Evolutionary conservation across 73 alveolate genomes (phyloP), one percentile per base, ranked within the genome.

Genomic region (Tetrahymena borealis): DNA sequence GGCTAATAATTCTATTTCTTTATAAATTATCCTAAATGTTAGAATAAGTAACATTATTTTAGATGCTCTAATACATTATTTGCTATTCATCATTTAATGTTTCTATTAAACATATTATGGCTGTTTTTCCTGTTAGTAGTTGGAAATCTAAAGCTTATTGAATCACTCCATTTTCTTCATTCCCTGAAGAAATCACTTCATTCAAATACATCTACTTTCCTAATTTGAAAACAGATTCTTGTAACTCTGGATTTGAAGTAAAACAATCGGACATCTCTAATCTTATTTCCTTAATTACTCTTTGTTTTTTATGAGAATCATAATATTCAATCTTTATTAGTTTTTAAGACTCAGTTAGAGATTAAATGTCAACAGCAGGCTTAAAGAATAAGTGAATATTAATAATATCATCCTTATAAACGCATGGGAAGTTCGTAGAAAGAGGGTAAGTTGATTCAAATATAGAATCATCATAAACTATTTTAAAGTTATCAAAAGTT

Each of bases 391-490:
- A 78, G n/a, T 79, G 90, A n/a, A 35, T 31, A 10, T 33, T 79
- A 7, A 92, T 33, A 24, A 43, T 35, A n/a, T 78, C 38, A 92
- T 92, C 77, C 60, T 92, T 92, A n/a, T 37, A 78, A 1, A 92
- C 32, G 38, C 95, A 33, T 28, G 38, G 33, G 36, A 78, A 31
- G 13, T 38, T 40, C 24, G n/a, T 16, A 33, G 90, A 41, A 78
- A 40, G 33, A 31, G 95, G 92, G 18, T 78, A 41, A 32, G 90
- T 78, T 3, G 28, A 13, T 15, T 39, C 60, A 15, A 31, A 39
- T 32, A 38, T 78, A 18, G 60, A 40, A 10, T 78, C 37, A 36
- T 78, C 90, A 31, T 28, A 38, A n/a, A 32, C 39, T 18, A 93
- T 24, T 39, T 91, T 78, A 28, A 91, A 85, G 40, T 39, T 77